Evolutionary conservation across 768 basidiomycete genomes (phyloP).

Genomic region (Lyophyllum atratum): DNA sequence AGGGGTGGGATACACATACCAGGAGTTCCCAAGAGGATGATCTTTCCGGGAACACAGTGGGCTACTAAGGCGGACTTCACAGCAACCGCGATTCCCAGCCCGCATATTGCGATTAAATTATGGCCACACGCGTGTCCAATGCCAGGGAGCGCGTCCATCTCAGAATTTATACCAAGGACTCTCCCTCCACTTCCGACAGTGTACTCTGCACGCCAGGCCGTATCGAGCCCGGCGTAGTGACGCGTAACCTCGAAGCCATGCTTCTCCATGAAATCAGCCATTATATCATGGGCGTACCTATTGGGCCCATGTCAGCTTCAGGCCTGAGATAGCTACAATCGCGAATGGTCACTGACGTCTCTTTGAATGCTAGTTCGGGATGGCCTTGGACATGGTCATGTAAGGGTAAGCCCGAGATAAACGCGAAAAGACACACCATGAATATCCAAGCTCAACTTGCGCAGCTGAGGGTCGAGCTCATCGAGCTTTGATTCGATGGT

Average conservation of each 20-base stretch:
- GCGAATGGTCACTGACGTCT: conserved; percentile 45
- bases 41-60: conserved; percentile 62
- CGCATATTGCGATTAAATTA: conserved; percentile 80
- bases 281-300: conserved; percentile 72
- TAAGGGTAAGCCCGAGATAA: background rate
- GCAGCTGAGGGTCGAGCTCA: conserved; percentile 50
- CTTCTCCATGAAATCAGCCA: conserved; percentile 66
- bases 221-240: conserved; percentile 69
- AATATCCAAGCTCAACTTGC: conserved; percentile 68
- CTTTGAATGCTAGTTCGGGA: conserved; percentile 68
- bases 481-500: conserved; percentile 60
- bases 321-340: background rate
- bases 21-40: conserved; percentile 79
- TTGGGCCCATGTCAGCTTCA: conserved; percentile 4
- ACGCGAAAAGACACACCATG: conserved; percentile 51
- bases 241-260: conserved; percentile 73
- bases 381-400: conserved; percentile 44
- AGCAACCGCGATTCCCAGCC: conserved; percentile 73
- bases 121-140: conserved; percentile 78
- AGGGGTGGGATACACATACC: conserved; percentile 35
- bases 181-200: conserved; percentile 59
- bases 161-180: conserved; percentile 77
- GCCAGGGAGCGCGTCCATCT: conserved; percentile 68
- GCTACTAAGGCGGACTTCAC: conserved; percentile 68
- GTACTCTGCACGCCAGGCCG: conserved; percentile 80